Evolutionary conservation across 2,329 filamentous ascomycete species (phyloP).

Genomic region (Penicillium corylophilum): DNA sequence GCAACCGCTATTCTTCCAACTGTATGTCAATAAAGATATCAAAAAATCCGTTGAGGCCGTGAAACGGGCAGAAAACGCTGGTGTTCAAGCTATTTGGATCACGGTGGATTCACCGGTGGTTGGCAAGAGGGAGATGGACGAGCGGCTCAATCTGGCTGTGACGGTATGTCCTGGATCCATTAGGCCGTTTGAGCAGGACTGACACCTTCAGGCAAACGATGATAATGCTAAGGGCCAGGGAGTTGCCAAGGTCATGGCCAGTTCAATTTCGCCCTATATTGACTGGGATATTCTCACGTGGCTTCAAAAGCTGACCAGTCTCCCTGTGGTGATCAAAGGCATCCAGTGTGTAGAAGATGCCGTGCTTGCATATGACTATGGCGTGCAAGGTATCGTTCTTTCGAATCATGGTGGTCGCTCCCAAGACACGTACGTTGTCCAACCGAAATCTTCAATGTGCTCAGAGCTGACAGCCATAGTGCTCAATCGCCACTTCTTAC

Average conservation of each 20-base stretch:
- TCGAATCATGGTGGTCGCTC: conserved; percentile 49
- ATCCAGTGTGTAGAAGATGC: conserved; percentile 54
- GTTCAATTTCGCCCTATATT: conserved; percentile 29
- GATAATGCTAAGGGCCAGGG: conserved; percentile 20
- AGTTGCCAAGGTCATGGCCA: conserved; percentile 30
- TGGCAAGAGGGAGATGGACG: conserved; percentile 35
- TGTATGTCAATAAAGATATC: conserved; percentile 41
- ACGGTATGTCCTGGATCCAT: conserved; percentile 13
- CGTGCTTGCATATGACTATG: conserved; percentile 44
- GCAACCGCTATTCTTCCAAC: conserved; percentile 35
- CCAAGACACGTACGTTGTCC: conserved; percentile 38
- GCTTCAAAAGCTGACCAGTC: conserved; percentile 42
- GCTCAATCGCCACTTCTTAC: conserved; percentile 55
- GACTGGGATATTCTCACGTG: conserved; percentile 35
- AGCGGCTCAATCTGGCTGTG: conserved; percentile 27
- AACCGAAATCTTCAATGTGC: neutral
- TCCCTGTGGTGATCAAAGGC: conserved; percentile 41
- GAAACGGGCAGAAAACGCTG: conserved; percentile 26
- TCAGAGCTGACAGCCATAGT: conserved; percentile 4
- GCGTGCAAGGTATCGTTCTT: conserved; percentile 47
- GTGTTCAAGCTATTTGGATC: conserved; percentile 32
- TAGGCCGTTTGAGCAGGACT: neutral
- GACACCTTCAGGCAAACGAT: conserved; percentile 10
- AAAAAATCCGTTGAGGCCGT: conserved; percentile 26
- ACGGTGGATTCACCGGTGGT: conserved; percentile 38